Percentiles rank a stretch among this genome's conserved stretches.
Conservation (phyloP, 179 eudicot species). For the Drosera spatulata region DNA sequence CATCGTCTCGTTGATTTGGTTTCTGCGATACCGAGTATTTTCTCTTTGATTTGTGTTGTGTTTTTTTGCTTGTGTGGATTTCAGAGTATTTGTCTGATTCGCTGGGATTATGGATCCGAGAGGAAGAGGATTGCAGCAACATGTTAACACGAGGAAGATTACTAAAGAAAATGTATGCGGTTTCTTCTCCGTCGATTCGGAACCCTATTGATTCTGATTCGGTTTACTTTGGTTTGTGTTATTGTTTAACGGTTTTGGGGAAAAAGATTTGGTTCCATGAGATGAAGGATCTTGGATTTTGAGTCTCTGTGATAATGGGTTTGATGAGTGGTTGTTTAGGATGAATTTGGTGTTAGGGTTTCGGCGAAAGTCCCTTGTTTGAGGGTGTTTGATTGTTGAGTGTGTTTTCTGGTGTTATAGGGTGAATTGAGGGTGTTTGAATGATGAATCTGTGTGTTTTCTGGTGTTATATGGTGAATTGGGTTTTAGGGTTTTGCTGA, state of each 20-base stretch:
- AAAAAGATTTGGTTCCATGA: not conserved
- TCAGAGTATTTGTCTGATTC: not conserved
- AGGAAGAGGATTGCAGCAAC: conserved; percentile 6
- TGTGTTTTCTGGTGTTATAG: too few relatives aligned
- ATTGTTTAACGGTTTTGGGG: not conserved
- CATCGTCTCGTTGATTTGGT: not conserved
- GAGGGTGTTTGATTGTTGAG: not conserved
- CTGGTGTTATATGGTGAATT: not conserved
- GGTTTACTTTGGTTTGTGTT: not conserved
- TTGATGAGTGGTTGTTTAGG: not conserved
- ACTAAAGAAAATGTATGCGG: conserved; percentile 17
- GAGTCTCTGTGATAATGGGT: not conserved
- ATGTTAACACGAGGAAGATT: conserved; percentile 11
- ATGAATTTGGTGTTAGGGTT: not conserved
- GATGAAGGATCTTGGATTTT: not conserved
- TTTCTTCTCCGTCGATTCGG: not conserved
- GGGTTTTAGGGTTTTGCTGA: not conserved
- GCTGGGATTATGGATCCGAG: not conserved
- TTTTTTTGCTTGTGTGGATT: not conserved
- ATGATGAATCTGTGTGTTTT: too few relatives aligned
- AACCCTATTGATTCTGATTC: not conserved
- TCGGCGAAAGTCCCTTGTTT: not conserved
- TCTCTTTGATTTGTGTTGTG: not conserved
- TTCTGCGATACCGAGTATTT: not conserved
- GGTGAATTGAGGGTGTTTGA: too few relatives aligned